Evolutionary conservation across 768 basidiomycete species (phyloP).

Genomic region (Suillus tomentosus): DNA sequence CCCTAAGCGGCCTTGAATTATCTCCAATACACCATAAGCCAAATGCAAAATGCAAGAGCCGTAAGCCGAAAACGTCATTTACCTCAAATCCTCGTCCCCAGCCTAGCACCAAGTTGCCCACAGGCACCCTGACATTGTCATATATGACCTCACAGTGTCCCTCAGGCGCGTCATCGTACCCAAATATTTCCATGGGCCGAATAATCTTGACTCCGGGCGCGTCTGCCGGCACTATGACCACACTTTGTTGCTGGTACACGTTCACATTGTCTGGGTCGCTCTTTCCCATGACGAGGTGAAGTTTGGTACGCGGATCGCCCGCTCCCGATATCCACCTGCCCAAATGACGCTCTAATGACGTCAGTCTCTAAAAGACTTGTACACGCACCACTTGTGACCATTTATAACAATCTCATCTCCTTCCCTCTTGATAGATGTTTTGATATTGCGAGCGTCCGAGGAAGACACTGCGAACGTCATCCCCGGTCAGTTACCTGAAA

Average conservation of each 20-base stretch:
- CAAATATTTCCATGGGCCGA: slow-evolving; percentile 92
- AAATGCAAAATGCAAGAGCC: background rate
- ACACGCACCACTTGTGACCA: slow-evolving; percentile 88
- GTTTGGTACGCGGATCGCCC: slow-evolving; percentile 83
- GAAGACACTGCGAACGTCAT: slow-evolving; percentile 60
- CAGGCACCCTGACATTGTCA: slow-evolving; percentile 88
- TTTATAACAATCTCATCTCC: slow-evolving; percentile 90
- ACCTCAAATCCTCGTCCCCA: slow-evolving; percentile 97
- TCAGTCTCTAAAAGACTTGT: slow-evolving; percentile 13
- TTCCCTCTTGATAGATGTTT: slow-evolving; percentile 80
- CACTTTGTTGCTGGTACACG: slow-evolving; percentile 83
- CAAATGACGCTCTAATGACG: background rate
- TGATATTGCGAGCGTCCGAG: slow-evolving; percentile 94
- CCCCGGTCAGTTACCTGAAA: slow-evolving; percentile 15
- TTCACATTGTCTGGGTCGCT: slow-evolving; percentile 84
- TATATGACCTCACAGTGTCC: slow-evolving; percentile 97
- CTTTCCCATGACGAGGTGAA: slow-evolving; percentile 96
- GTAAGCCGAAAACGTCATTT: slow-evolving; percentile 12
- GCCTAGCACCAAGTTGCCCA: slow-evolving; percentile 81
- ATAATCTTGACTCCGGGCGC: slow-evolving; percentile 85
- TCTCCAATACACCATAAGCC: slow-evolving; percentile 39
- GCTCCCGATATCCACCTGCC: slow-evolving; percentile 96
- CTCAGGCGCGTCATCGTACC: slow-evolving; percentile 94
- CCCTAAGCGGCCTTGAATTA: slow-evolving; percentile 96
- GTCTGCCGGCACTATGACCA: slow-evolving; percentile 92